Conservation (phyloP, 495 filamentous ascomycete genomes). For the Talaromyces stipitatus region DNA sequence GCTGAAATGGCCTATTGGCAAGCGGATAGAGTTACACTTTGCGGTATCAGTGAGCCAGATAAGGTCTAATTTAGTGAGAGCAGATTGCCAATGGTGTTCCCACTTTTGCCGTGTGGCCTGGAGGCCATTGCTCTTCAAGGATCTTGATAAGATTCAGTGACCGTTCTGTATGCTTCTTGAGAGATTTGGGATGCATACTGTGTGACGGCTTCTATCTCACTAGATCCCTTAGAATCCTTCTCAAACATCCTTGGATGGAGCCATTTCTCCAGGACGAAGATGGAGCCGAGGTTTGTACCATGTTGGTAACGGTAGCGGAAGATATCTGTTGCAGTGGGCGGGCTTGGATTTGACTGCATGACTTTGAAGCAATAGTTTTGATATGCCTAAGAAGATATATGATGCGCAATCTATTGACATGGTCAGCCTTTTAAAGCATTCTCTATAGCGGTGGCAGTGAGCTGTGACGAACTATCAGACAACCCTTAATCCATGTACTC, state of each 20-base stretch:
- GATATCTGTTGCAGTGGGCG: constrained; percentile 34
- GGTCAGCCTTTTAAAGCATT: no score
- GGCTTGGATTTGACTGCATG: background rate
- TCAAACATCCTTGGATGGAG: constrained; percentile 35
- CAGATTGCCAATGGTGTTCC: constrained; percentile 41
- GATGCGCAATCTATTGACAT: background rate
- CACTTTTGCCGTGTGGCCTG: constrained; percentile 37
- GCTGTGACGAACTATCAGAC: no score
- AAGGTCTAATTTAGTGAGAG: constrained; percentile 36
- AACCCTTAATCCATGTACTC: no score
- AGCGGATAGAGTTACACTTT: constrained; percentile 42
- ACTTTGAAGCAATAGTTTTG: background rate
- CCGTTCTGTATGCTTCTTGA: background rate
- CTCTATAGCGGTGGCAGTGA: no score
- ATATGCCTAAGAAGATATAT: background rate
- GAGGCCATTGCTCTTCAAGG: constrained; percentile 31
- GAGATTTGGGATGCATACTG: constrained; percentile 13
- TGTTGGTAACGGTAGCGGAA: constrained; percentile 48
- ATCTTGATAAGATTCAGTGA: constrained; percentile 9
- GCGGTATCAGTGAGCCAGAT: constrained; percentile 36
- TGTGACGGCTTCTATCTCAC: constrained; percentile 41
- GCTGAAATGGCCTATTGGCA: constrained; percentile 50
- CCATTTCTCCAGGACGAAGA: constrained; percentile 52
- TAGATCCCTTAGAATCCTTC: constrained; percentile 17
- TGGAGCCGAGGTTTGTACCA: constrained; percentile 47